Conservation (phyloP, 2,329 filamentous ascomycete genomes). For the Myriosclerotinia duriaeana region DNA sequence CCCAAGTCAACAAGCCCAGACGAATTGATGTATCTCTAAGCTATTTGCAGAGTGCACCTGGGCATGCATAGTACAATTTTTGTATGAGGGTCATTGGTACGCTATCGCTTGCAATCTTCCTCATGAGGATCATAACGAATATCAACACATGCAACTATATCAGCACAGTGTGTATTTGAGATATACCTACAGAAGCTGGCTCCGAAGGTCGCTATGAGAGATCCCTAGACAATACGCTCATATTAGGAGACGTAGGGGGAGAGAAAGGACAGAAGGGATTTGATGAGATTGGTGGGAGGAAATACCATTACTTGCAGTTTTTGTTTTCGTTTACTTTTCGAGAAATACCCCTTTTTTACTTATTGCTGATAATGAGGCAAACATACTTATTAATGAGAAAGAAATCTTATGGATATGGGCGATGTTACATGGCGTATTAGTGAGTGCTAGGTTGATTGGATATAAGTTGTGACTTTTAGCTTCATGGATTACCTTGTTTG, state of each 20-base stretch:
- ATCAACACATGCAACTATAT: background rate
- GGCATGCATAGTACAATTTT: background rate
- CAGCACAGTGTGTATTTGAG: background rate
- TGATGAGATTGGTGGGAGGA: background rate
- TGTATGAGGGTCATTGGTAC: background rate
- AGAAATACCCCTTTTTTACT: slow-evolving; percentile 1
- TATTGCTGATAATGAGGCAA: background rate
- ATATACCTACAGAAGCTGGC: background rate
- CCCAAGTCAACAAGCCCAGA: slow-evolving; percentile 2
- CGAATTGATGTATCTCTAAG: slow-evolving; percentile 8
- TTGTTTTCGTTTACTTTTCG: background rate
- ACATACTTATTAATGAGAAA: background rate
- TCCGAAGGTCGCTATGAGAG: background rate
- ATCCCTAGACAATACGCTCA: background rate
- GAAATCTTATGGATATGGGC: too few species aligned
- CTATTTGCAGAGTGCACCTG: background rate
- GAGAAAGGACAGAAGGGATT: too few species aligned
- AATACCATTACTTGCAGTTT: background rate
- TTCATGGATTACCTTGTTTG: background rate
- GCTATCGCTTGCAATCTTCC: background rate
- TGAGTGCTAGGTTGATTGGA: background rate
- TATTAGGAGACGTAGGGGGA: background rate
- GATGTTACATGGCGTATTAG: background rate
- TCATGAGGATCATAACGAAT: background rate
- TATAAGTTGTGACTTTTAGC: too few species aligned